Percentiles rank a stretch among this genome's conserved stretches.
Evolutionary conservation across 495 filamentous ascomycete genomes (phyloP).

Genomic region (Tuber borchii): DNA sequence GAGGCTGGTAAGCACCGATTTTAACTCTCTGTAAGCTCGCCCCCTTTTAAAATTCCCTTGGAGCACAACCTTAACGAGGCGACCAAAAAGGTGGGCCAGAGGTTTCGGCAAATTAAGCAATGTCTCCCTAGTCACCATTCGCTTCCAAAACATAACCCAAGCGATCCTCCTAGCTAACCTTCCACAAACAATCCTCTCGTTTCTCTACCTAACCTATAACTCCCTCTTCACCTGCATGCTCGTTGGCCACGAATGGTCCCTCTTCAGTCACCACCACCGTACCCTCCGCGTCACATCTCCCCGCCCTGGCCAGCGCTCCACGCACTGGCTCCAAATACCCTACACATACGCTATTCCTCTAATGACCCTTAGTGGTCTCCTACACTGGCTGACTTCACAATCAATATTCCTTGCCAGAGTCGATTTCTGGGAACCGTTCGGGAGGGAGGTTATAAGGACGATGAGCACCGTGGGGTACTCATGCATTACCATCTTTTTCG

Average conservation of each 20-base stretch:
- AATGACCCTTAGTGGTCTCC: too few relatives aligned
- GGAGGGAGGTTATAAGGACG: neutral
- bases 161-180: too few relatives aligned
- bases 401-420: constrained; percentile 44
- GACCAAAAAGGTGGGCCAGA: constrained; percentile 4
- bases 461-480: constrained; percentile 8
- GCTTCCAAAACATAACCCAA: too few relatives aligned
- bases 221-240: too few relatives aligned
- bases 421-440: constrained; percentile 19
- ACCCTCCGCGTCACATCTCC: too few relatives aligned
- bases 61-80: neutral
- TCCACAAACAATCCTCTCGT: too few relatives aligned
- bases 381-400: constrained; percentile 40
- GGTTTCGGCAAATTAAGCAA: constrained; percentile 11
- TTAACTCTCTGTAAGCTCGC: neutral
- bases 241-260: too few relatives aligned
- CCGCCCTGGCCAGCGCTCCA: too few relatives aligned
- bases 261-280: too few relatives aligned
- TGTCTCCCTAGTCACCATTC: neutral
- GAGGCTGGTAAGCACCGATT: neutral
- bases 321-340: too few relatives aligned
- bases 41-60: neutral
- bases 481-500: constrained; percentile 10
- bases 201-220: too few relatives aligned
- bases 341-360: too few relatives aligned